Conservation (phyloP, 345 rosid genomes). For the Brassica carinata region DNA sequence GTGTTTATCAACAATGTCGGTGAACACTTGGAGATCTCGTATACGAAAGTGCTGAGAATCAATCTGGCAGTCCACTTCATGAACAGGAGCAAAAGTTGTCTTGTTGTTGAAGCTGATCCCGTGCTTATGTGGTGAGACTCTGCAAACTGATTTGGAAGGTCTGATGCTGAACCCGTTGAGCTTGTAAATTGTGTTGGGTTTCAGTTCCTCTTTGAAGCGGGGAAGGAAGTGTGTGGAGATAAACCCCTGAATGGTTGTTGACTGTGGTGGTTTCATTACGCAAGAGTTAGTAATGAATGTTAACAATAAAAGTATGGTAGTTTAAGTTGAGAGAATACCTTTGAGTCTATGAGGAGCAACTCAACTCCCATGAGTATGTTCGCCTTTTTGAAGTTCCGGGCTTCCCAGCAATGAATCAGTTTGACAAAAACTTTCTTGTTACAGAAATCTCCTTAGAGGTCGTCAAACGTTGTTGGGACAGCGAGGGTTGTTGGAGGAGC, state of each 20-base stretch:
- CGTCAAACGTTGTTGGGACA: neutral
- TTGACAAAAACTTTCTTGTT: neutral
- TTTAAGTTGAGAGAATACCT: neutral
- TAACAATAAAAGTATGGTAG: neutral
- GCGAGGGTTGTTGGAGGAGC: neutral
- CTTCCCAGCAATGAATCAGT: neutral
- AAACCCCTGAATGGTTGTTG: neutral
- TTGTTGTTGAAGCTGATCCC: too few relatives aligned
- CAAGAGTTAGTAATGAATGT: neutral
- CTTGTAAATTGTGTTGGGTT: neutral
- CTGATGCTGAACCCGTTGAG: too few relatives aligned
- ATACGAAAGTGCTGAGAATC: neutral
- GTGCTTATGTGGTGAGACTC: too few relatives aligned
- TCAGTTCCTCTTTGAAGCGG: neutral
- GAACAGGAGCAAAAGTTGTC: neutral
- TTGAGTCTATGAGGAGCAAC: neutral
- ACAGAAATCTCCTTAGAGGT: neutral
- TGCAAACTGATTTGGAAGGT: too few relatives aligned
- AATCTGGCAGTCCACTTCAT: neutral
- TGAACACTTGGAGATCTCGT: neutral
- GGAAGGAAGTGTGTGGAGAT: neutral
- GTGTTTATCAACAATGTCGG: neutral
- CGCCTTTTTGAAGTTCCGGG: neutral
- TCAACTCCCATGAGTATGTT: neutral
- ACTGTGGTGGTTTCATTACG: neutral